Percentiles rank a stretch among this genome's conserved stretches.
Evolutionary conservation across 345 rosid species (phyloP).

Genomic region (Pistacia atlantica): DNA sequence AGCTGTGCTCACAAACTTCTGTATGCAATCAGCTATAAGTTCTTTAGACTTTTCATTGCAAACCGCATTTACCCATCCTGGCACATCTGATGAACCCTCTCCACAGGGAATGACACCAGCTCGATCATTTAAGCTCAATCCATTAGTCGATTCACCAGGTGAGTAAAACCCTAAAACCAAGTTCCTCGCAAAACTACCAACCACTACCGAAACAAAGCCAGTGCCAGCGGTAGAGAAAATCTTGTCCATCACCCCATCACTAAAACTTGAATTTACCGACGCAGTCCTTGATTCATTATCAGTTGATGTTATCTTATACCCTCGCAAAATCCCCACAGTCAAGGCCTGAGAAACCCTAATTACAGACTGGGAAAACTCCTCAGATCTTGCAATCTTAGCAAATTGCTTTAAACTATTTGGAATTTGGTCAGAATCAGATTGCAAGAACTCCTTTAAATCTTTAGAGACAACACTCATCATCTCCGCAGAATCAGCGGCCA

Average conservation of each 20-base stretch:
- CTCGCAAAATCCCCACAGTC: conserved; percentile 65
- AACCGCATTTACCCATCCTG: conserved; percentile 57
- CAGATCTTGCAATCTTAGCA: conserved; percentile 68
- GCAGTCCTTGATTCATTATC: conserved; percentile 20
- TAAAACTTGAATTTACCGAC: conserved; percentile 31
- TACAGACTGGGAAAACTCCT: conserved; percentile 63
- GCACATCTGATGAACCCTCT: conserved; percentile 37
- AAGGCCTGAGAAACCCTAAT: conserved; percentile 61
- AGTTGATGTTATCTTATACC: conserved; percentile 41
- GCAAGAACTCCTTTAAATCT: conserved; percentile 70
- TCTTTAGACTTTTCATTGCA: conserved; percentile 63
- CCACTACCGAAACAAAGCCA: conserved; percentile 82
- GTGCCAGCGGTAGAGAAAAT: conserved; percentile 67
- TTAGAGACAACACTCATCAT: conserved; percentile 56
- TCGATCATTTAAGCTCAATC: conserved; percentile 9
- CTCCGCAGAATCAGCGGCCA: conserved; percentile 78
- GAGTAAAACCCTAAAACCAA: conserved; percentile 81
- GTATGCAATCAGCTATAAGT: conserved; percentile 74
- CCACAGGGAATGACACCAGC: conserved; percentile 16
- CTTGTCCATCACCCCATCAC: conserved; percentile 71
- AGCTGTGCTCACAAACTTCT: conserved; percentile 82
- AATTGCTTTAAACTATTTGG: conserved; percentile 90
- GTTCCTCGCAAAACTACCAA: conserved; percentile 93
- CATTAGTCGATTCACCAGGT: conserved; percentile 26
- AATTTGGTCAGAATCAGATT: conserved; percentile 72